These are phyloP conservation scores for Solanum ahanhuiri DNA, from an alignment of 257 asterid species.

Conservation along the genomic window DNA sequence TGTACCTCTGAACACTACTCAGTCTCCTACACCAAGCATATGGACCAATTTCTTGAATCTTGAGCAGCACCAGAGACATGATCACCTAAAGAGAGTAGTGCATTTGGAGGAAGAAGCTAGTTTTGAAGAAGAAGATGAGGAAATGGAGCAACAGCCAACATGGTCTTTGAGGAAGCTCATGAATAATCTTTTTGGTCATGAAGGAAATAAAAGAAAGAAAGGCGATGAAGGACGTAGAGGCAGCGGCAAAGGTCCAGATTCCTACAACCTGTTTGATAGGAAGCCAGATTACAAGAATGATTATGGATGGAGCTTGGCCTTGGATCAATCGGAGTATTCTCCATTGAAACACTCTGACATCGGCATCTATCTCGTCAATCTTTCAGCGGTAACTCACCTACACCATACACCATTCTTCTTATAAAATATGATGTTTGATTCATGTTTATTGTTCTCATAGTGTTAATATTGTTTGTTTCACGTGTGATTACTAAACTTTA, in stretches of 20 bases:
- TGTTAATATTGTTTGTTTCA: no score
- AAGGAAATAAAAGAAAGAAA: neutral
- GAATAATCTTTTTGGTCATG: constrained; percentile 24
- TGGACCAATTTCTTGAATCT: constrained; percentile 50
- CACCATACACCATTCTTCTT: neutral
- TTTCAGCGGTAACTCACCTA: constrained; percentile 44
- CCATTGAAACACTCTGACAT: constrained; percentile 45
- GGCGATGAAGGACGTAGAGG: neutral
- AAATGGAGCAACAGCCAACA: constrained; percentile 10
- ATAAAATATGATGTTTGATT: neutral
- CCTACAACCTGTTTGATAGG: constrained; percentile 50
- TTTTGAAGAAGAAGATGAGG: neutral
- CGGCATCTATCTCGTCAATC: constrained; percentile 64
- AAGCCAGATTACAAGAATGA: constrained; percentile 54
- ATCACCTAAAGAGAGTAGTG: constrained; percentile 38
- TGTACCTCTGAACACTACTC: constrained; percentile 17
- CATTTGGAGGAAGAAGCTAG: constrained; percentile 1
- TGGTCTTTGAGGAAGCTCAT: constrained; percentile 58
- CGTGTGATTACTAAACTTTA: neutral
- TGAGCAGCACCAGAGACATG: constrained; percentile 23
- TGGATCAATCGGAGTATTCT: constrained; percentile 45
- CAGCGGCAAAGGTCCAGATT: constrained; percentile 32
- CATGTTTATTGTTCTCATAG: neutral
- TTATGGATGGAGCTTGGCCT: constrained; percentile 72
- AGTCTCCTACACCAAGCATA: constrained; percentile 26